Percentiles rank a stretch among this genome's conserved stretches.
Evolutionary conservation across 371 early-diverging fungal genomes (phyloP).

Genomic region (Mortierella sp.): DNA sequence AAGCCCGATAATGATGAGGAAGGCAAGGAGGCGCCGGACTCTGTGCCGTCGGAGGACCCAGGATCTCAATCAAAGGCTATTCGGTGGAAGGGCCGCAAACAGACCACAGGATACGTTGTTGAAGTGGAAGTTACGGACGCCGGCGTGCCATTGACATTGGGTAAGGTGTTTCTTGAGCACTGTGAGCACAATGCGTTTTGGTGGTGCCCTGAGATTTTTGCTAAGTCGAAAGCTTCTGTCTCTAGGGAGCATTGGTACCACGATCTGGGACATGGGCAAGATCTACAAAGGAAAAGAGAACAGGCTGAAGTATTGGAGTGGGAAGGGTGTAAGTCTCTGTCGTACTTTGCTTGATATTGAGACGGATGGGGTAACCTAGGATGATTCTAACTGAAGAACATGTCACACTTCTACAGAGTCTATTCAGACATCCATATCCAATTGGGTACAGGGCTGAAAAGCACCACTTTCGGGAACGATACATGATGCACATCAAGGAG

Average conservation of each 20-base stretch:
- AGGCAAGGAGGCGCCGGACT: background rate
- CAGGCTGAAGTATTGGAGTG: constrained; percentile 49
- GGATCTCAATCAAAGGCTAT: constrained; percentile 26
- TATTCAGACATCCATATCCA: constrained; percentile 54
- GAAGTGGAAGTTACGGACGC: constrained; percentile 22
- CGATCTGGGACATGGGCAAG: constrained; percentile 51
- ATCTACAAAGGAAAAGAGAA: constrained; percentile 43
- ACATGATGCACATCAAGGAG: constrained; percentile 46
- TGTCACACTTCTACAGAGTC: constrained; percentile 16
- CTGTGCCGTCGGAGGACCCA: constrained; percentile 13
- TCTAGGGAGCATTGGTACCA: constrained; percentile 50
- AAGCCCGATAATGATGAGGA: constrained; percentile 6
- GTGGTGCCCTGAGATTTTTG: background rate
- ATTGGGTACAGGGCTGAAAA: constrained; percentile 51
- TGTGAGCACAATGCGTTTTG: background rate
- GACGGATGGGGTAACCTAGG: no score
- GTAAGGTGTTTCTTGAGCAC: background rate
- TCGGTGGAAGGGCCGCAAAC: constrained; percentile 42
- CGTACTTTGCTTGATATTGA: background rate
- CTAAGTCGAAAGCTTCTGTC: background rate
- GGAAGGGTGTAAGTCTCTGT: constrained; percentile 37
- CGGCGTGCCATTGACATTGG: constrained; percentile 29
- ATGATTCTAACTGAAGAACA: no score
- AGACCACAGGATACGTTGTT: constrained; percentile 29
- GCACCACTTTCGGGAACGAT: constrained; percentile 42